Percentiles rank a stretch among this genome's conserved stretches.
Conservation (phyloP, 2,329 filamentous ascomycete genomes). For the Trichoderma atrobrunneum region DNA sequence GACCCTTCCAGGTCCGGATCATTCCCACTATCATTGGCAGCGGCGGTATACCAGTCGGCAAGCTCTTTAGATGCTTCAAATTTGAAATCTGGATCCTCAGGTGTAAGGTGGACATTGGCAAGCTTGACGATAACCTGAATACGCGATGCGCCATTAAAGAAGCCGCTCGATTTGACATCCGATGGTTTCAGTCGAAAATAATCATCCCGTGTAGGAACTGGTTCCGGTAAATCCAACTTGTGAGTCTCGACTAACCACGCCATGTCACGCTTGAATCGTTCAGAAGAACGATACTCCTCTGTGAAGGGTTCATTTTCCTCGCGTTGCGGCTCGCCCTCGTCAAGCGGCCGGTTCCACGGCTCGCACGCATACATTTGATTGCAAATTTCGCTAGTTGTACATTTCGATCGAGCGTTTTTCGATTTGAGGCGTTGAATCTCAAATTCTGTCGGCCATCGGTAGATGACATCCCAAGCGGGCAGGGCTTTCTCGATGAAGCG, state of each 20-base stretch:
- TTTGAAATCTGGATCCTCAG: constrained; percentile 45
- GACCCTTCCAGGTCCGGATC: neutral
- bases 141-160: constrained; percentile 30
- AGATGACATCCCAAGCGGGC: constrained; percentile 15
- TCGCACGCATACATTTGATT: constrained; percentile 17
- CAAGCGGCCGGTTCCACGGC: constrained; percentile 25
- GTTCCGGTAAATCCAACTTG: constrained; percentile 21
- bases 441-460: constrained; percentile 24
- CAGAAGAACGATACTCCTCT: constrained; percentile 22
- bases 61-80: constrained; percentile 1
- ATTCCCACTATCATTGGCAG: neutral
- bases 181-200: constrained; percentile 18
- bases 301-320: constrained; percentile 20
- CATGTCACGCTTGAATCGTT: constrained; percentile 26
- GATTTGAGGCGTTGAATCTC: constrained; percentile 27
- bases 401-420: constrained; percentile 21
- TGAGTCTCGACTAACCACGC: constrained; percentile 33
- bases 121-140: constrained; percentile 65
- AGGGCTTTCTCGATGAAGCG: constrained; percentile 5
- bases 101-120: constrained; percentile 58
- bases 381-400: constrained; percentile 24
- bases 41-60: neutral
- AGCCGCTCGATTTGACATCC: constrained; percentile 30
- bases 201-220: neutral
- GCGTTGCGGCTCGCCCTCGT: constrained; percentile 27